A percentile compares a stretch with the other conserved stretches of the same genome.
These are phyloP conservation scores for Tephrocybe sp. DNA, from an alignment of 768 basidiomycete species.

Conservation along the genomic window DNA sequence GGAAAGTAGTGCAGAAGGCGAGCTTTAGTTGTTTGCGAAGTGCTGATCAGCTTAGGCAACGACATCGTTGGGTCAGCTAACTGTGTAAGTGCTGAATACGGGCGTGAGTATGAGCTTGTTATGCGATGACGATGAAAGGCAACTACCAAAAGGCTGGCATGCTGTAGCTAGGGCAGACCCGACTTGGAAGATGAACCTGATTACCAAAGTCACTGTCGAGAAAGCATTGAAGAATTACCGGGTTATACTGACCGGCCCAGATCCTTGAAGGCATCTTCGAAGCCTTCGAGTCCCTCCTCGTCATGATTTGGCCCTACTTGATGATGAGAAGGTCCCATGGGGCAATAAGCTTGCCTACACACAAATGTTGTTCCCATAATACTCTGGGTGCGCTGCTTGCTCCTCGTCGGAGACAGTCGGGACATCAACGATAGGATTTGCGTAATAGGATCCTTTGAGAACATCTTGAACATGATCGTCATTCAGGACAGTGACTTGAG, in stretches of 20 bases:
- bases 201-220: not conserved
- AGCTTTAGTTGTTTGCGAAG: constrained; percentile 85
- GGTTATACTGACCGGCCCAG: constrained; percentile 56
- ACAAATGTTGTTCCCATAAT: constrained; percentile 91
- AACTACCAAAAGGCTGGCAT: constrained; percentile 86
- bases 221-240: not conserved
- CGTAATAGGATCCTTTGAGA: constrained; percentile 93
- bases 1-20: constrained; percentile 97
- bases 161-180: constrained; percentile 81
- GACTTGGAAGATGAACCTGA: constrained; percentile 76
- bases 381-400: constrained; percentile 66
- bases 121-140: not conserved
- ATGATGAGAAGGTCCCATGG: not conserved
- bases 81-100: constrained; percentile 58
- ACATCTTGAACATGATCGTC: constrained; percentile 45
- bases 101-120: not conserved
- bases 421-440: constrained; percentile 72
- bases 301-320: constrained; percentile 61
- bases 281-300: constrained; percentile 64
- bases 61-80: constrained; percentile 66
- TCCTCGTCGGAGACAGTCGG: constrained; percentile 60
- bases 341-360: constrained; percentile 15
- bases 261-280: constrained; percentile 86
- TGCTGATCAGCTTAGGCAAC: constrained; percentile 66
- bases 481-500: not conserved